Base-by-base conservation (phyloP, 768 basidiomycete species). In the Pholiota molesta region DNA sequence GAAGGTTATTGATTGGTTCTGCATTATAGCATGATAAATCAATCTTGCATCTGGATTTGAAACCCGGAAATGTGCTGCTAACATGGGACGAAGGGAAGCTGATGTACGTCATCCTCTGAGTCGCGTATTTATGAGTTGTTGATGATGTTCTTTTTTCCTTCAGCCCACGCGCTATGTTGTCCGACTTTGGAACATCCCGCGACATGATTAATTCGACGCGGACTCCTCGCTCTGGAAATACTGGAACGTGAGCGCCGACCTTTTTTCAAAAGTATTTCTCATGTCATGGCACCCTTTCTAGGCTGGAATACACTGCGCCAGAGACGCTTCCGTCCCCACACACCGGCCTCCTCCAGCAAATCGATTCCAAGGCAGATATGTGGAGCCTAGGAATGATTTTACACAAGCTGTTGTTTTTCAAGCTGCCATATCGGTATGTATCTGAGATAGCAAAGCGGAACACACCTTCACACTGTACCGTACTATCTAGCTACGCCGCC, bases 351-450 rank as follows among this genome's bases (percentile, higher is more conserved):
- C 84, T 92, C 8, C 80, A 78, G 8, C 88, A 91, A 51, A 81
- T 94, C 2, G 90, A 93, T 68, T 93, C 94, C 0, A 95, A 95
- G 69, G 85, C 92, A 4, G 96, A 99, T 71, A 95, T 97, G 88
- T 99, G 97, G 96, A 94, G 93, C 5, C 81, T 99, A 16, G 96
- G 96, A 64, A 95, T 99, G 91, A 93, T 99, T 59, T 81, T 99
- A 17, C 89, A 98, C 78, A 96, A 95, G 68, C 82, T 99, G 63
- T 77, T 97, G 0, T 99, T 97, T 77, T 95, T 98, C 77, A 85
- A 86, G 35, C 75, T 97, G 19, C 96, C 97, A 0, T 98, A 95
- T 69, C 79, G 80, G 58, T 87, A 88, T 57, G 86, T 59, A 1
- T 29, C 47, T 55, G 2, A 35, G 7, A 23, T 8, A 11, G 19